These are phyloP conservation scores for Meripilus lineatus DNA, from an alignment of 1,284 basidiomycete genomes.

Conservation along the genomic window DNA sequence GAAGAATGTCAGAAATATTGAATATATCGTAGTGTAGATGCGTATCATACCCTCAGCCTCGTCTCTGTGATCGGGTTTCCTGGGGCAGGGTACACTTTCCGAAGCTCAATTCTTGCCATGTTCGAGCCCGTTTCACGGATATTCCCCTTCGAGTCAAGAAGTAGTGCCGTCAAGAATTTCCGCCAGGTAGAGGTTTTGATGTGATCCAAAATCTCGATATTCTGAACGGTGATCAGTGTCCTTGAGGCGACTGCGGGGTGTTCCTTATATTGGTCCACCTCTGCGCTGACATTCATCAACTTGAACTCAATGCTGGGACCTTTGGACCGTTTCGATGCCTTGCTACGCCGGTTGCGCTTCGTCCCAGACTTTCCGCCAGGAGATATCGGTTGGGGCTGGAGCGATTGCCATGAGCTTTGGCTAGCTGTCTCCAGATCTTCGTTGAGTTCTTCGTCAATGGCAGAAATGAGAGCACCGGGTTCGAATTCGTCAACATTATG, in stretches of 20 bases:
- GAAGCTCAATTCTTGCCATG: slow-evolving; percentile 88
- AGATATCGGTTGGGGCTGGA: slow-evolving; percentile 41
- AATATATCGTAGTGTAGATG: background rate
- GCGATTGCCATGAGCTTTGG: slow-evolving; percentile 85
- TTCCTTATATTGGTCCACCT: slow-evolving; percentile 62
- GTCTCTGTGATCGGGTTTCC: slow-evolving; percentile 72
- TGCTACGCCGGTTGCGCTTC: slow-evolving; percentile 45
- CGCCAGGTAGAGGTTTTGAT: slow-evolving; percentile 99
- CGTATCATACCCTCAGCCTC: slow-evolving; percentile 66
- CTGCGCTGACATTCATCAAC: slow-evolving; percentile 60
- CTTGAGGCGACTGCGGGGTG: slow-evolving; percentile 59
- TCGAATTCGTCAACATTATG: slow-evolving; percentile 72
- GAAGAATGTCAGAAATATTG: background rate
- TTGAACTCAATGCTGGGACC: slow-evolving; percentile 83
- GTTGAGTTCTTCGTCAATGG: slow-evolving; percentile 86
- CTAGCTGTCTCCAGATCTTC: slow-evolving; percentile 67
- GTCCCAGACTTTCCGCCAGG: slow-evolving; percentile 32
- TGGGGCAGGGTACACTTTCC: slow-evolving; percentile 66
- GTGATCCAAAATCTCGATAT: slow-evolving; percentile 92
- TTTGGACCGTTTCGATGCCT: slow-evolving; percentile 71
- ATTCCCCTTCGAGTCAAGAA: slow-evolving; percentile 79
- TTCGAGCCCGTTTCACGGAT: slow-evolving; percentile 85
- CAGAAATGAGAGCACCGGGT: slow-evolving; percentile 73
- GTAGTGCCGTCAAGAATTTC: slow-evolving; percentile 88
- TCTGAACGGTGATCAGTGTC: slow-evolving; percentile 58